These are phyloP conservation scores for Setaria italica DNA, from an alignment of 202 grass and related monocot genomes.

Conservation along the genomic window DNA sequence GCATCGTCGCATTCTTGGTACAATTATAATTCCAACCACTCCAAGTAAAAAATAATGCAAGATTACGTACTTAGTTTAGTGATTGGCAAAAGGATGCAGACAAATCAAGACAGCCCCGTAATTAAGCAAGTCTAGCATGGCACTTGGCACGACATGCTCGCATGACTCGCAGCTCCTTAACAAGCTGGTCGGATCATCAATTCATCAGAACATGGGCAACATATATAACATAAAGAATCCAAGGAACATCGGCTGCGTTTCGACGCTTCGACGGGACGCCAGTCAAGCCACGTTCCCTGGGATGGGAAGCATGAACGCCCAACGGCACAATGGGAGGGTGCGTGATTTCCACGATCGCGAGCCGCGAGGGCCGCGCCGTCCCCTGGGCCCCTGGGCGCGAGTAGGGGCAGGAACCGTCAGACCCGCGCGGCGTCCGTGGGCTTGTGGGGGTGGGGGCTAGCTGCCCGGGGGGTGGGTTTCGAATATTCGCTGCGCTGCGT, in stretches of 20 bases:
- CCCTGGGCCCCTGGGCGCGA: background rate
- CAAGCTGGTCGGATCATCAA: background rate
- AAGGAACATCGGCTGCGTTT: background rate
- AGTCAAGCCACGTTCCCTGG: background rate
- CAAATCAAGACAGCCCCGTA: slow-evolving; percentile 3
- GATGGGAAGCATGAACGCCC: too few relatives aligned
- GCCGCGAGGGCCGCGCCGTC: too few relatives aligned
- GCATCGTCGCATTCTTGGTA: too few relatives aligned
- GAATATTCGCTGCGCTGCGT: slow-evolving; percentile 46
- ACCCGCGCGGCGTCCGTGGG: background rate
- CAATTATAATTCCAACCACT: background rate
- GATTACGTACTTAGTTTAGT: background rate
- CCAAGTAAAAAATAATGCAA: background rate
- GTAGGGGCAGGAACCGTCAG: slow-evolving; percentile 34
- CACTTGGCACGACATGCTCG: slow-evolving; percentile 7
- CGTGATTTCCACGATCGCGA: background rate
- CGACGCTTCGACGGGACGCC: background rate
- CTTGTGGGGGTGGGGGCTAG: background rate
- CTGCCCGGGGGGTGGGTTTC: slow-evolving; percentile 8
- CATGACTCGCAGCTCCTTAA: background rate
- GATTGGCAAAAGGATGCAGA: background rate
- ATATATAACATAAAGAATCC: background rate
- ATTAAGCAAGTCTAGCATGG: background rate
- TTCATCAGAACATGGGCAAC: background rate
- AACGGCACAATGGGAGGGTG: background rate